A percentile compares a stretch with the other conserved stretches of the same genome.
These are phyloP conservation scores for Leccinellum albellum DNA, from an alignment of 768 basidiomycete genomes.

Conservation along the genomic window DNA sequence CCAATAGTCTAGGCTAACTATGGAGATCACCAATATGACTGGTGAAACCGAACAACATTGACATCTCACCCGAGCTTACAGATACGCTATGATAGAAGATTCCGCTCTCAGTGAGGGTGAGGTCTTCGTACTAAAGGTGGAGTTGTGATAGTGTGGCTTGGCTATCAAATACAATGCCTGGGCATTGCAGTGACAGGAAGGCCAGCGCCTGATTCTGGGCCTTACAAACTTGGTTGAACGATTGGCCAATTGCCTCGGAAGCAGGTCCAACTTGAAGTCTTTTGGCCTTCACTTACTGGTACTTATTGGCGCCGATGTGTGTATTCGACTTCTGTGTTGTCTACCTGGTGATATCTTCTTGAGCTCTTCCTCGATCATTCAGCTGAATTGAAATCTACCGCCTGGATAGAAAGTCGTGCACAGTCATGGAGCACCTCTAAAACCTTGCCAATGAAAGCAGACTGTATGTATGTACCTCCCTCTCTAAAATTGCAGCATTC, in stretches of 20 bases:
- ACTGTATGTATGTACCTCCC: no score
- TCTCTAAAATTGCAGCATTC: neutral
- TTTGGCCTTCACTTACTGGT: neutral
- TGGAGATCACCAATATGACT: no score
- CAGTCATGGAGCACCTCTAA: neutral
- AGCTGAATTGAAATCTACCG: neutral
- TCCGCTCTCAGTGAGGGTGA: no score
- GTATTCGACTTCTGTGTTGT: no score
- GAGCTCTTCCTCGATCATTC: neutral
- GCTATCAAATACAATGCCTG: no score
- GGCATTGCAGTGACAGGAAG: neutral
- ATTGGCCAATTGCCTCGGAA: neutral
- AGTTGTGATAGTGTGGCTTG: neutral
- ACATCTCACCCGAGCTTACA: no score
- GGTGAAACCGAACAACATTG: no score
- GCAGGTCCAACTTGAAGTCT: neutral
- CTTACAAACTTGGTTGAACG: neutral
- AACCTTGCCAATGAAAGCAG: no score
- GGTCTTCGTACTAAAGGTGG: no score
- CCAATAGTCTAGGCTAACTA: no score
- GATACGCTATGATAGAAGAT: no score
- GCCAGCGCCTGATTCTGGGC: neutral
- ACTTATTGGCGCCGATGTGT: neutral
- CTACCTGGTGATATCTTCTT: neutral
- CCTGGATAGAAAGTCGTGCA: neutral